Conservation (phyloP, 768 basidiomycete genomes). For the Auriscalpium microsporum region DNA sequence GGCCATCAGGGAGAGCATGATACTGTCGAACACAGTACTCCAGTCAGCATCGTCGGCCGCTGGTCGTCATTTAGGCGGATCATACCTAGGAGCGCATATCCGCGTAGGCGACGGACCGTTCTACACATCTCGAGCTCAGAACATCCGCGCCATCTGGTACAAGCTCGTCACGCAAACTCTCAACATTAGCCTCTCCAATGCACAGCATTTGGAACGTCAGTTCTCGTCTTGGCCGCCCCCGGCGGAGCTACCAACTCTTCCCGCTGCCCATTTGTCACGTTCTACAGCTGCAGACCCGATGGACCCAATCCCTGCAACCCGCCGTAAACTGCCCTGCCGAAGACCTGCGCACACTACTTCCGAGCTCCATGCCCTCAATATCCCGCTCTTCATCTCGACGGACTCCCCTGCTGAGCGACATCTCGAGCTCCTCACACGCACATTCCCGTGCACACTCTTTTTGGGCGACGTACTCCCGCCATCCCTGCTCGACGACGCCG, state of each 20-base stretch:
- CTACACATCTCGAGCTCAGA: slow-evolving; percentile 30
- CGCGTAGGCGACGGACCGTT: slow-evolving; percentile 66
- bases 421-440: slow-evolving; percentile 36
- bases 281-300: slow-evolving; percentile 20
- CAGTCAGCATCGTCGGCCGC: slow-evolving; percentile 31
- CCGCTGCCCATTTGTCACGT: slow-evolving; percentile 18
- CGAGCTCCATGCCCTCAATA: slow-evolving; percentile 36
- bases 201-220: slow-evolving; percentile 3
- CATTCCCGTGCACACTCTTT: slow-evolving; percentile 60
- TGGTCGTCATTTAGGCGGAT: slow-evolving; percentile 29
- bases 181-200: not conserved
- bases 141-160: slow-evolving; percentile 46
- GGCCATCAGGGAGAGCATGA: slow-evolving; percentile 47
- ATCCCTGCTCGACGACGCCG: slow-evolving; percentile 11
- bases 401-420: slow-evolving; percentile 36
- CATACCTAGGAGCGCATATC: slow-evolving; percentile 58
- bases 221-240: slow-evolving; percentile 7
- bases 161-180: slow-evolving; percentile 44
- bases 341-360: slow-evolving; percentile 22
- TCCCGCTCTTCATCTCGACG: slow-evolving; percentile 59
- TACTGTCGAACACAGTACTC: slow-evolving; percentile 43
- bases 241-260: slow-evolving; percentile 12
- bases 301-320: slow-evolving; percentile 26
- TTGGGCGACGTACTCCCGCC: slow-evolving; percentile 38
- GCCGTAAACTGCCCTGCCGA: too few relatives aligned